phyloP scores from a whole-genome alignment of 169 alveolate species.

The Blepharisma undulans region DNA sequence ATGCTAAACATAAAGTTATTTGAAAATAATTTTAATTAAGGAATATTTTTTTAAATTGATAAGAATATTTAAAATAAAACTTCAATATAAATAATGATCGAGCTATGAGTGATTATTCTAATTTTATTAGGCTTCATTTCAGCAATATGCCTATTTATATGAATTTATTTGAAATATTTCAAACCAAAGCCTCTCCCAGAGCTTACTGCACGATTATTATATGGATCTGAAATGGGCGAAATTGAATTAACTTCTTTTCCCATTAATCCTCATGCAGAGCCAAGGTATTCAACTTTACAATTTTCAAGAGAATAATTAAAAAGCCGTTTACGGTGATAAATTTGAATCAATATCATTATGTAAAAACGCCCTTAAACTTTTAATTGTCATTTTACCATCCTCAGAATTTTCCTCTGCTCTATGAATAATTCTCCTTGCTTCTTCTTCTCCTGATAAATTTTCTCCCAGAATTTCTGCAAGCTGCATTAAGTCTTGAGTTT shows the following conservation, averaged over 20 bases:
- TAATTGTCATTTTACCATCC: neutral
- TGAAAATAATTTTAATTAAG: neutral
- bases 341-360: conserved; percentile 12
- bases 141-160: neutral
- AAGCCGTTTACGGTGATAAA: neutral
- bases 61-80: too few relatives aligned
- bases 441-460: conserved; percentile 38
- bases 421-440: conserved; percentile 22
- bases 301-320: neutral
- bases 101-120: neutral
- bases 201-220: neutral
- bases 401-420: conserved; percentile 12
- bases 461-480: neutral
- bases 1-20: neutral
- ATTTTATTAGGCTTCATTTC: neutral
- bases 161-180: neutral
- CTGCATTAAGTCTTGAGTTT: conserved; percentile 1
- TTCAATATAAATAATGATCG: neutral
- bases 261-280: neutral
- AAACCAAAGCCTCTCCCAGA: neutral
- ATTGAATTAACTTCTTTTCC: neutral
- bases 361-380: conserved; percentile 24
- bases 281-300: neutral
- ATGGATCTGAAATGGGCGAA: neutral
- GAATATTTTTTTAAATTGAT: too few relatives aligned